Evolutionary conservation across 352 stramenopile genomes (phyloP).

Genomic region (Thalassiosira exigua): DNA sequence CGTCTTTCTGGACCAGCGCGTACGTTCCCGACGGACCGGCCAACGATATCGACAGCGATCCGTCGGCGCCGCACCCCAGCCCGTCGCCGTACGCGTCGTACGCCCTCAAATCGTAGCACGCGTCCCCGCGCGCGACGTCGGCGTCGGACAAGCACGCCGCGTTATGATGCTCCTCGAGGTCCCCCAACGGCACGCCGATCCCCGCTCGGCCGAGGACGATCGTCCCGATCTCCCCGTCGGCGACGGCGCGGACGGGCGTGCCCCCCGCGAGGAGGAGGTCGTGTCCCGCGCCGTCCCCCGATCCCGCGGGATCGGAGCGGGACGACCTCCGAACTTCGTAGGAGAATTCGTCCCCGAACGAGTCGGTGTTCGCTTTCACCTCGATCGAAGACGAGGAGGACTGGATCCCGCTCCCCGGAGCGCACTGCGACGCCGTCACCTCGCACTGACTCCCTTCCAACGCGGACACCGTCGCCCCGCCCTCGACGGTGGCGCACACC

Average conservation of each 20-base stretch:
- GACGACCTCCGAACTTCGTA: slow-evolving; percentile 32
- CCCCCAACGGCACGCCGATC: neutral
- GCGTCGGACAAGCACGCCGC: slow-evolving; percentile 16
- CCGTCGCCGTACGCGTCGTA: slow-evolving; percentile 46
- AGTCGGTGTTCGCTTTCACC: slow-evolving; percentile 27
- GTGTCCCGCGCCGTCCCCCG: neutral
- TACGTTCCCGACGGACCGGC: too few relatives aligned
- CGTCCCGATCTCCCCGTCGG: too few relatives aligned
- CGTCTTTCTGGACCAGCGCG: slow-evolving; percentile 15
- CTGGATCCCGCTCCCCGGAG: neutral
- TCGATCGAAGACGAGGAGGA: neutral
- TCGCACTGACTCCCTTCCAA: slow-evolving; percentile 24
- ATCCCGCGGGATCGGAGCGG: neutral
- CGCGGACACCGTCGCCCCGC: slow-evolving; percentile 6
- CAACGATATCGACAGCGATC: slow-evolving; percentile 15
- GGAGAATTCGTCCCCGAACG: slow-evolving; percentile 19
- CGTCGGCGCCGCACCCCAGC: slow-evolving; percentile 30
- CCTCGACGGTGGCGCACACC: slow-evolving; percentile 13
- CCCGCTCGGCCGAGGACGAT: slow-evolving; percentile 8
- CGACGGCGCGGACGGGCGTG: neutral
- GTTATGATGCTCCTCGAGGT: slow-evolving; percentile 15
- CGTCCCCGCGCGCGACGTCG: neutral
- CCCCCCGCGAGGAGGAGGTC: slow-evolving; percentile 32
- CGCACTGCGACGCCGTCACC: slow-evolving; percentile 10
- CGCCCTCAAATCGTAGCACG: slow-evolving; percentile 43